Conservation (phyloP, 2,329 filamentous ascomycete species). For the Penicillium sp. region DNA sequence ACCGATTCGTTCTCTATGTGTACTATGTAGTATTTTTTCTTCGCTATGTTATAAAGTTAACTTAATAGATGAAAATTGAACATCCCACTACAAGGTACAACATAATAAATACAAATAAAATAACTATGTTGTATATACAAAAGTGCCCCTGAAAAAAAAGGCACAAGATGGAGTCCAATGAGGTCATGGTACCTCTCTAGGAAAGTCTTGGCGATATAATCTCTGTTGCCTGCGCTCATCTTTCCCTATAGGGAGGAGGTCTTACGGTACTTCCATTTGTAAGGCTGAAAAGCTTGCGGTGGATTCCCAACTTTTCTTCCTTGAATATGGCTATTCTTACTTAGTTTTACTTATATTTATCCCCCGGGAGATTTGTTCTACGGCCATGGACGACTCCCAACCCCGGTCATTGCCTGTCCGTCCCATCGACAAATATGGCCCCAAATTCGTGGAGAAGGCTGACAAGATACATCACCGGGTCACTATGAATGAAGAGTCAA, state of each 20-base stretch:
- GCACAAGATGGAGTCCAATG: not conserved
- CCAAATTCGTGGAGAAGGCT: slow-evolving; percentile 34
- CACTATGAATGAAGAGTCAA: slow-evolving; percentile 18
- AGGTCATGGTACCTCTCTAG: not conserved
- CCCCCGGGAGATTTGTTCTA: not conserved
- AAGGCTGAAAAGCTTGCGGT: slow-evolving; percentile 16
- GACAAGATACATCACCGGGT: slow-evolving; percentile 33
- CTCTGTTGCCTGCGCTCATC: not conserved
- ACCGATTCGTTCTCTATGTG: not conserved
- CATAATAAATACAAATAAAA: not conserved
- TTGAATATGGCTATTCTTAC: not conserved
- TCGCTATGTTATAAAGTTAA: not conserved
- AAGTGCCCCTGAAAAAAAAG: not conserved
- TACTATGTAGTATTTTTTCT: not conserved
- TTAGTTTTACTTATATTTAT: not conserved
- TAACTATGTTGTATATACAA: no score
- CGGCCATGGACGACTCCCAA: not conserved
- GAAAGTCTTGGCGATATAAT: not conserved
- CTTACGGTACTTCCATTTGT: not conserved
- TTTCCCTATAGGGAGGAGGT: not conserved
- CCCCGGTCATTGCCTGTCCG: slow-evolving; percentile 17
- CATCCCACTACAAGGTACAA: no score
- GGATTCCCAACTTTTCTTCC: not conserved
- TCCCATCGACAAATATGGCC: slow-evolving; percentile 29
- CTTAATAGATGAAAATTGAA: not conserved